Percentiles rank a stretch among this genome's conserved stretches.
phyloP scores from a whole-genome alignment of 805 yeast genomes.

The Hanseniaspora thailandica region DNA sequence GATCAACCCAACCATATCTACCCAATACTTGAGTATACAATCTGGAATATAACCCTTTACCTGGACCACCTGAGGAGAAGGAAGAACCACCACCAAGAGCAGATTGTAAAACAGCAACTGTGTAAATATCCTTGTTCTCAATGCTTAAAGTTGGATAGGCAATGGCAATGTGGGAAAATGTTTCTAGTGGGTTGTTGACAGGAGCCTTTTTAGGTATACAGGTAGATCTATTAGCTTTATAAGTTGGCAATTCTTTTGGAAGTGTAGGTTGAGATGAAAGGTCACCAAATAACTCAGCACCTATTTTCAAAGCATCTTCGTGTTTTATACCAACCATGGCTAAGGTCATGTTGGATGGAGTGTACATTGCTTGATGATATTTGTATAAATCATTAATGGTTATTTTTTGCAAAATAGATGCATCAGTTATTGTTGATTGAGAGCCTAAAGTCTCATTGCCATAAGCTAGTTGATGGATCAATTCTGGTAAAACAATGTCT shows the following conservation, averaged over 20 bases:
- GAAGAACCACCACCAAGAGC: slow-evolving; percentile 95
- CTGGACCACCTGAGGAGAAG: slow-evolving; percentile 97
- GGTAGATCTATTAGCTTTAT: not conserved
- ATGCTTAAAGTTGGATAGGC: slow-evolving; percentile 83
- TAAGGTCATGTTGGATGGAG: slow-evolving; percentile 71
- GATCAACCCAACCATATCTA: slow-evolving; percentile 82
- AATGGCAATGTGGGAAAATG: slow-evolving; percentile 71
- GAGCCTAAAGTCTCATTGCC: slow-evolving; percentile 62
- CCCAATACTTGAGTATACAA: slow-evolving; percentile 83
- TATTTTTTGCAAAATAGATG: not conserved
- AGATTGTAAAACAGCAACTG: slow-evolving; percentile 80
- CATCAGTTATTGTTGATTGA: slow-evolving; percentile 47
- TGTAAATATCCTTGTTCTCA: slow-evolving; percentile 75
- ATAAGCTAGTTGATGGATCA: slow-evolving; percentile 78
- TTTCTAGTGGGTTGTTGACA: slow-evolving; percentile 54
- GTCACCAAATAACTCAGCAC: slow-evolving; percentile 51
- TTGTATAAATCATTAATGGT: slow-evolving; percentile 20
- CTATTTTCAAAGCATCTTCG: slow-evolving; percentile 52
- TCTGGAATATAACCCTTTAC: slow-evolving; percentile 96
- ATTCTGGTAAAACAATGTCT: slow-evolving; percentile 76
- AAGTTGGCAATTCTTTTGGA: slow-evolving; percentile 16
- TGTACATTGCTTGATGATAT: slow-evolving; percentile 40
- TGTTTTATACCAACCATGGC: slow-evolving; percentile 81
- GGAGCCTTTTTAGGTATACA: slow-evolving; percentile 46
- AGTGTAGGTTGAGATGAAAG: slow-evolving; percentile 33